Evolutionary conservation across 345 rosid genomes (phyloP).

Genomic region (Eucalyptus sp.): DNA sequence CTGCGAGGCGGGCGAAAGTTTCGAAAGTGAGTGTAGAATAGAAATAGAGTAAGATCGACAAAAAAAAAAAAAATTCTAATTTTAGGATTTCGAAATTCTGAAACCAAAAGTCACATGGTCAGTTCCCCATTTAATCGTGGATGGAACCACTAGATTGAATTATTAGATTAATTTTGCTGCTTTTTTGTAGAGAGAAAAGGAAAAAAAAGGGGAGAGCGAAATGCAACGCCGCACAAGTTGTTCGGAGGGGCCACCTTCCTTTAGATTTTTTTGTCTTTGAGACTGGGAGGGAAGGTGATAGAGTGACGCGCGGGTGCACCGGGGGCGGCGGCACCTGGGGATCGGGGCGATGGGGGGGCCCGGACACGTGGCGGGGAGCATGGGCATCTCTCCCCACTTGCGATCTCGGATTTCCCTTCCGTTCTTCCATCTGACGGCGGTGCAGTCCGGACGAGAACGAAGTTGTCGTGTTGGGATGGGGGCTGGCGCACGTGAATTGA

Average conservation of each 20-base stretch:
- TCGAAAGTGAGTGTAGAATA: too few relatives aligned
- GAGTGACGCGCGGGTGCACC: background rate
- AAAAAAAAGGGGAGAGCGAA: background rate
- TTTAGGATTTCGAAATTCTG: background rate
- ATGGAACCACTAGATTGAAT: background rate
- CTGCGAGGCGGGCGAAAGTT: too few relatives aligned
- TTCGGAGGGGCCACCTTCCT: background rate
- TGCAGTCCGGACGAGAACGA: background rate
- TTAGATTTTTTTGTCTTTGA: background rate
- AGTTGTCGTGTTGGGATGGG: background rate
- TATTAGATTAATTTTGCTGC: background rate
- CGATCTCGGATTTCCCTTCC: too few relatives aligned
- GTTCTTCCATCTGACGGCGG: background rate
- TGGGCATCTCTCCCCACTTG: background rate
- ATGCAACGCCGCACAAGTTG: background rate
- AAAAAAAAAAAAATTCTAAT: too few relatives aligned
- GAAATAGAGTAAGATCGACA: too few relatives aligned
- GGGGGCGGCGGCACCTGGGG: background rate
- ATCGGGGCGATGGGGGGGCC: background rate
- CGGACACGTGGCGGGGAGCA: background rate
- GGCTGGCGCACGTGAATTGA: background rate
- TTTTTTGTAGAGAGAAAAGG: background rate
- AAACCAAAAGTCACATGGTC: background rate
- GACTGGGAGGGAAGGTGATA: background rate
- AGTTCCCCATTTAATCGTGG: background rate